Percentiles rank a stretch among this genome's conserved stretches.
phyloP scores from a whole-genome alignment of 1,139 yeast genomes.

The Hanseniaspora sp. region DNA sequence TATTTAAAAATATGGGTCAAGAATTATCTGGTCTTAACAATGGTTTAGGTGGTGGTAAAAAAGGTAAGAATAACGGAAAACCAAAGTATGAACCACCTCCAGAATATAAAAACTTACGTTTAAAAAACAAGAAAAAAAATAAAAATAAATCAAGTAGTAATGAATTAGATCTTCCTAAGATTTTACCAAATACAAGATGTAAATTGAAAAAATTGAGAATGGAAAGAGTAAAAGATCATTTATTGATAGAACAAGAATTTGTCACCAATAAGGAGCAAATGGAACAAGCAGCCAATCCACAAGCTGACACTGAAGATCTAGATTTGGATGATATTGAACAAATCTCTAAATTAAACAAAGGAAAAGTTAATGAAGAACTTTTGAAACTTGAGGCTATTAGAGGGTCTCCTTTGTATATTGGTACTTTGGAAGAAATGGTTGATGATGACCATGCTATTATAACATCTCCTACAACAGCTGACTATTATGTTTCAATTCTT shows the following conservation, averaged over 20 bases:
- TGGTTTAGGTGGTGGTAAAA: conserved; percentile 42
- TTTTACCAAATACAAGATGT: conserved; percentile 88
- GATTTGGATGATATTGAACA: conserved; percentile 14
- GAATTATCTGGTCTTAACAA: conserved; percentile 67
- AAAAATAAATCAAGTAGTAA: conserved; percentile 86
- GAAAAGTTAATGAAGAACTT: conserved; percentile 90
- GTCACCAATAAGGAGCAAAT: conserved; percentile 89
- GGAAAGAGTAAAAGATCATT: conserved; percentile 94
- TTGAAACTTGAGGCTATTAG: conserved; percentile 90
- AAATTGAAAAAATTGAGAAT: conserved; percentile 78
- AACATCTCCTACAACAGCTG: conserved; percentile 91
- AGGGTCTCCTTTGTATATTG: conserved; percentile 95
- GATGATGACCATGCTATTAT: conserved; percentile 99
- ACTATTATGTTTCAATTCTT: conserved; percentile 87
- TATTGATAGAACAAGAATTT: conserved; percentile 88
- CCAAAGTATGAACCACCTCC: conserved; percentile 99
- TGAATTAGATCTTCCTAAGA: conserved; percentile 69
- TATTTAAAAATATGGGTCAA: conserved; percentile 46
- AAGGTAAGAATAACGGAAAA: conserved; percentile 63
- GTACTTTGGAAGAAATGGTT: conserved; percentile 90
- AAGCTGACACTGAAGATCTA: conserved; percentile 6
- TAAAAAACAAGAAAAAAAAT: conserved; percentile 53
- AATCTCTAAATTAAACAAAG: conserved; percentile 71
- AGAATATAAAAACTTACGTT: conserved; percentile 55
- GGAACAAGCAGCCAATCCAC: conserved; percentile 17